These are phyloP conservation scores for Lagenidium giganteum DNA, from an alignment of 352 stramenopile genomes.

Conservation along the genomic window DNA sequence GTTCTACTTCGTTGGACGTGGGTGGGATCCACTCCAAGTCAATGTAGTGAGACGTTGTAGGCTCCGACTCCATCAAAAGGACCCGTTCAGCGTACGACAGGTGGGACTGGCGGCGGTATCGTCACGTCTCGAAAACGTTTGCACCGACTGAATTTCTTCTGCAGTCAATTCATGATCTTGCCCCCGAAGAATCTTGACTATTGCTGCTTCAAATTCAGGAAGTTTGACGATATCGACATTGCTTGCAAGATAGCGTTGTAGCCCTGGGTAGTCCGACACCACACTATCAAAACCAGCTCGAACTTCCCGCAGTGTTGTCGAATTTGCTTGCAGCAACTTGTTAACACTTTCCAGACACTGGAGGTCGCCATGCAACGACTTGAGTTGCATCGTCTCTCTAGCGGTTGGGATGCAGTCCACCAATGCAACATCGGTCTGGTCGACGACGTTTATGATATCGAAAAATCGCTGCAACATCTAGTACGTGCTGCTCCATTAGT, in stretches of 20 bases:
- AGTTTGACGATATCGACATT: background rate
- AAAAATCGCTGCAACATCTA: conserved; percentile 5
- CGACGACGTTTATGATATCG: background rate
- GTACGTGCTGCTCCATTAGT: conserved; percentile 18
- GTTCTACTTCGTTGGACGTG: conserved; percentile 9
- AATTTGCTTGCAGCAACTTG: conserved; percentile 8
- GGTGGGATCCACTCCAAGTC: conserved; percentile 6
- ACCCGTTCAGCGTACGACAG: too few species aligned
- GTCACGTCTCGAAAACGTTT: too few species aligned
- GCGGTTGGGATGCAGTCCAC: conserved; percentile 4
- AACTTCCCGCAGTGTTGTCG: too few species aligned
- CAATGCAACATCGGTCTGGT: conserved; percentile 2
- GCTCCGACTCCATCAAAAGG: too few species aligned
- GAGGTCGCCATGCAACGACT: conserved; percentile 8
- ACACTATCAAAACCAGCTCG: conserved; percentile 2
- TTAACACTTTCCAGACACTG: conserved; percentile 18
- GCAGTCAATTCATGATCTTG: background rate
- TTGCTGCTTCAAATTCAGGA: background rate
- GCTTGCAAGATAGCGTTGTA: background rate
- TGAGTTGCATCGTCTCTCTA: conserved; percentile 2
- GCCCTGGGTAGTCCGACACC: conserved; percentile 1
- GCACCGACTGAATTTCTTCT: too few species aligned
- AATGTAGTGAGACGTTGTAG: too few species aligned
- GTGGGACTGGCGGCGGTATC: too few species aligned
- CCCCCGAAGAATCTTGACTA: background rate